phyloP scores from a whole-genome alignment of 2,329 filamentous ascomycete genomes.

The Cercospora berteroae region DNA sequence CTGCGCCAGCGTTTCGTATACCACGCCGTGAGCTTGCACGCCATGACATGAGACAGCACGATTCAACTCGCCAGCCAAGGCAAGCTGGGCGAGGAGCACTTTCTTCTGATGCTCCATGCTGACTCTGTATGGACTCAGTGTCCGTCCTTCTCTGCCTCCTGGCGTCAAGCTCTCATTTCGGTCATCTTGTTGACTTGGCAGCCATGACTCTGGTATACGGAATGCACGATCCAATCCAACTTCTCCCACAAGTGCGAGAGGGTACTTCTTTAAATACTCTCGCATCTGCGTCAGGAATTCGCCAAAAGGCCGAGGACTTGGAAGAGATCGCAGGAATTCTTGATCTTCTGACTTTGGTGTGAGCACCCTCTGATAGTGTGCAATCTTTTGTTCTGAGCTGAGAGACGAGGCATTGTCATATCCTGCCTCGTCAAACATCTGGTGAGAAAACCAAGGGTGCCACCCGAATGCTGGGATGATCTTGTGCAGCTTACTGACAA shows the following conservation, averaged over 20 bases:
- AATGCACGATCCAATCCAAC: conserved; percentile 76
- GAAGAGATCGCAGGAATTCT: conserved; percentile 54
- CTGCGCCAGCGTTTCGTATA: conserved; percentile 64
- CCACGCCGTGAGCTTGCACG: conserved; percentile 70
- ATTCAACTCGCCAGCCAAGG: conserved; percentile 64
- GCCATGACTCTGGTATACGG: conserved; percentile 64
- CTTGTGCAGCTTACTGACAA: conserved; percentile 39
- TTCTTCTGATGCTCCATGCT: conserved; percentile 65
- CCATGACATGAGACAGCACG: conserved; percentile 69
- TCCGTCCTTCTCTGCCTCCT: conserved; percentile 67
- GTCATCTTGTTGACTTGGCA: conserved; percentile 40
- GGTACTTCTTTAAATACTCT: conserved; percentile 55
- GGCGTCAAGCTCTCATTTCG: conserved; percentile 58
- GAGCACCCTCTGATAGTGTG: conserved; percentile 68
- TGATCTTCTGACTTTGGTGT: conserved; percentile 54
- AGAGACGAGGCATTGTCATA: conserved; percentile 37
- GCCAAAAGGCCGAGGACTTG: conserved; percentile 60
- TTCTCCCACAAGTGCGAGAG: conserved; percentile 70
- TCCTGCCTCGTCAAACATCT: conserved; percentile 63
- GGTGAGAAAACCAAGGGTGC: conserved; percentile 84
- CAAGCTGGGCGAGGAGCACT: conserved; percentile 67
- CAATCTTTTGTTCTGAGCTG: conserved; percentile 46
- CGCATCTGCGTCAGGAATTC: conserved; percentile 58
- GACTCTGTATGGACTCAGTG: conserved; percentile 66
- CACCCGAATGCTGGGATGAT: conserved; percentile 76